Evolutionary conservation across 2,329 filamentous ascomycete genomes (phyloP).

Genomic region (Monilinia fructicola): DNA sequence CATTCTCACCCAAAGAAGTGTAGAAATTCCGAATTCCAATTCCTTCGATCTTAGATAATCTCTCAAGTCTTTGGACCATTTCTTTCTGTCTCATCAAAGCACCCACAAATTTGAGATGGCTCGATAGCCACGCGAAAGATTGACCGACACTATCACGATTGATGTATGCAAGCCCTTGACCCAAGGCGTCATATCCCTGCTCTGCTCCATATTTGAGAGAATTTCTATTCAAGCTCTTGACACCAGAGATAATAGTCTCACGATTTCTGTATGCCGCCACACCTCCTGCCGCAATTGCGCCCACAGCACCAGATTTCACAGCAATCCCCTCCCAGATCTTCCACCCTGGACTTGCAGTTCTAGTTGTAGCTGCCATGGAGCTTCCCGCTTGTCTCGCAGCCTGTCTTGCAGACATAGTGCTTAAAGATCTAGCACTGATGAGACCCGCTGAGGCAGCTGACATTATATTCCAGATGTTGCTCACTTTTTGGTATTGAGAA

Average conservation of each 20-base stretch:
- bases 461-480: slow-evolving; percentile 57
- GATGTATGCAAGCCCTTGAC: slow-evolving; percentile 55
- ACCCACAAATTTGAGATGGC: slow-evolving; percentile 83
- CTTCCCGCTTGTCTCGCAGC: slow-evolving; percentile 32
- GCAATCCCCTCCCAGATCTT: slow-evolving; percentile 64
- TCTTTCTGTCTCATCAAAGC: slow-evolving; percentile 73
- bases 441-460: slow-evolving; percentile 53
- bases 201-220: slow-evolving; percentile 46
- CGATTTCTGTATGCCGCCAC: slow-evolving; percentile 80
- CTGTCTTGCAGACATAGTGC: slow-evolving; percentile 29
- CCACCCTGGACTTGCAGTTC: slow-evolving; percentile 43
- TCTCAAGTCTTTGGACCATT: slow-evolving; percentile 64
- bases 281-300: slow-evolving; percentile 75
- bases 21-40: slow-evolving; percentile 76
- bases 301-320: slow-evolving; percentile 77
- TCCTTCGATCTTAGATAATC: slow-evolving; percentile 58
- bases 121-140: slow-evolving; percentile 75
- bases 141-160: slow-evolving; percentile 60
- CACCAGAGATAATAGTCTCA: slow-evolving; percentile 58
- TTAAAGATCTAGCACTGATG: slow-evolving; percentile 40
- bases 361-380: slow-evolving; percentile 26
- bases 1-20: slow-evolving; percentile 70
- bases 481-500: slow-evolving; percentile 58
- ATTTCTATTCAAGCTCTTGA: slow-evolving; percentile 44
- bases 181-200: slow-evolving; percentile 37